Evolutionary conservation across 371 early-diverging fungal genomes (phyloP).

Genomic region (Cokeromyces recurvatus): DNA sequence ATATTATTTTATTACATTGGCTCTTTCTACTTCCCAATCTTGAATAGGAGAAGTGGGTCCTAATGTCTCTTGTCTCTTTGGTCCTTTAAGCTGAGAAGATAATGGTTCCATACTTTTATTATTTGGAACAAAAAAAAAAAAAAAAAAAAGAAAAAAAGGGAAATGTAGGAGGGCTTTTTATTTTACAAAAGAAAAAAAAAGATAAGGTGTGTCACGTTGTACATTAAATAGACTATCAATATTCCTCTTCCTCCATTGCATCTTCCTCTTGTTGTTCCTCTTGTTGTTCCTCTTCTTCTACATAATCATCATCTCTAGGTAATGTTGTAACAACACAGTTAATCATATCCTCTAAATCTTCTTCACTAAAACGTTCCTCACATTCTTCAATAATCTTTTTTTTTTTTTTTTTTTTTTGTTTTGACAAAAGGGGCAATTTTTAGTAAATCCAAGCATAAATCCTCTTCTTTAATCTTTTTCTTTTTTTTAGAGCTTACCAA

Average conservation of each 20-base stretch:
- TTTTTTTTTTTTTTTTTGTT: too few relatives aligned
- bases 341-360: constrained; percentile 43
- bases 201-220: not conserved
- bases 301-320: constrained; percentile 46
- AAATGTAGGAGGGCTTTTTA: too few relatives aligned
- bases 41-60: constrained; percentile 27
- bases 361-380: constrained; percentile 53
- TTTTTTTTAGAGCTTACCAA: constrained; percentile 32
- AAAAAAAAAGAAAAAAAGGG: constrained; percentile 2
- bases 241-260: constrained; percentile 12
- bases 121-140: constrained; percentile 1
- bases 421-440: not conserved
- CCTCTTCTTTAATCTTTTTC: not conserved
- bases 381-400: constrained; percentile 67
- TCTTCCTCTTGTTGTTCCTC: constrained; percentile 23
- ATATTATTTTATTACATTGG: constrained; percentile 13
- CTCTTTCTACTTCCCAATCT: constrained; percentile 38
- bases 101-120: constrained; percentile 8
- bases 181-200: not conserved
- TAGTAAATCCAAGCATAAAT: not conserved
- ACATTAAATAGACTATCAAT: not conserved
- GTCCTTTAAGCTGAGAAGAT: constrained; percentile 4
- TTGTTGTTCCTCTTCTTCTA: constrained; percentile 33
- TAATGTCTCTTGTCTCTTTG: constrained; percentile 23
- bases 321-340: constrained; percentile 24